phyloP scores from a whole-genome alignment of 2,329 filamentous ascomycete genomes.

The Arthrobotrys conoides region DNA sequence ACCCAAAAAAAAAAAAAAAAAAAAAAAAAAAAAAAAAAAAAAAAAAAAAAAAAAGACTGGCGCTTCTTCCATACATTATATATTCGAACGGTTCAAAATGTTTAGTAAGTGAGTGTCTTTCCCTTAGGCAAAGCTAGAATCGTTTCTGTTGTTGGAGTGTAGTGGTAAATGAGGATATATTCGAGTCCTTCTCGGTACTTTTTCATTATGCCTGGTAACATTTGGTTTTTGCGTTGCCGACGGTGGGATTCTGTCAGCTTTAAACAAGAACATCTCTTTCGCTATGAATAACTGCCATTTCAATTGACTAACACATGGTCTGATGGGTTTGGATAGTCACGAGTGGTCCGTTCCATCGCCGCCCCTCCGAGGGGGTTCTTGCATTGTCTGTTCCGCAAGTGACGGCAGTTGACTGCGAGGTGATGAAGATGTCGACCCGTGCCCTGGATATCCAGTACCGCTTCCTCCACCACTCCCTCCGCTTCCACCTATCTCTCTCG shows the following conservation, averaged over 20 bases:
- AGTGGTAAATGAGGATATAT: conserved; percentile 23
- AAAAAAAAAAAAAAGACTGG: background rate
- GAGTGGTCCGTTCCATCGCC: conserved; percentile 47
- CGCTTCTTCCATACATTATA: conserved; percentile 10
- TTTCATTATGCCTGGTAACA: conserved; percentile 43
- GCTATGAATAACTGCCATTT: conserved; percentile 40
- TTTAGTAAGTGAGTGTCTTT: conserved; percentile 35
- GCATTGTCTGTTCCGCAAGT: conserved; percentile 45
- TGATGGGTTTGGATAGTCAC: conserved; percentile 43
- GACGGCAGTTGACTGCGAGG: conserved; percentile 51
- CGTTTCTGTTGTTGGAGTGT: conserved; percentile 4
- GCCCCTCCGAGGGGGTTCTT: conserved; percentile 40
- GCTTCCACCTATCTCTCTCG: conserved; percentile 40
- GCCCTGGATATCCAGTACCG: conserved; percentile 46
- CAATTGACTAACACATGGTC: conserved; percentile 30
- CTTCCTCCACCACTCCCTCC: conserved; percentile 19
- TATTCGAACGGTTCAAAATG: background rate
- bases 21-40: background rate
- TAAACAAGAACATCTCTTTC: conserved; percentile 12
- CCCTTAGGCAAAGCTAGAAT: background rate
- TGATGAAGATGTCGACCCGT: conserved; percentile 53
- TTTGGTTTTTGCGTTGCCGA: conserved; percentile 50
- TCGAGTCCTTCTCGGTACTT: background rate
- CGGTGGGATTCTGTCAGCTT: conserved; percentile 14
- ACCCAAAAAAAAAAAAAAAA: background rate